Percentiles rank a stretch among this genome's conserved stretches.
These are phyloP conservation scores for Phyllosticta citriasiana DNA, from an alignment of 2,329 filamentous ascomycete species.

Conservation along the genomic window DNA sequence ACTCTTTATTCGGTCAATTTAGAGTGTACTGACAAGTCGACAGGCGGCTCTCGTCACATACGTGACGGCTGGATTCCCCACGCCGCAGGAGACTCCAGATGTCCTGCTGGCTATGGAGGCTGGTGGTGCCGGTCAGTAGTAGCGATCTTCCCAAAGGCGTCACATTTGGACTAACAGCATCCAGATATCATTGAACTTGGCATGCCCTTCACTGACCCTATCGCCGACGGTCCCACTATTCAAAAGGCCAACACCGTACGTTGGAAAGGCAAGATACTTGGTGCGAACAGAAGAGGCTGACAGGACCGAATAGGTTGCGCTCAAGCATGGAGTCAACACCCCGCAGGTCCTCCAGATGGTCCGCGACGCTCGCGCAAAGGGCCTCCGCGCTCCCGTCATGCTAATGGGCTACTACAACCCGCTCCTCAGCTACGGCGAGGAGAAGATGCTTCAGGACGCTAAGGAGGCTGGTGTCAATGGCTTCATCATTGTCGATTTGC, in stretches of 20 bases:
- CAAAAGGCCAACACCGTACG: constrained; percentile 82
- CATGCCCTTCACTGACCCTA: constrained; percentile 94
- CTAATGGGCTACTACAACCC: constrained; percentile 99
- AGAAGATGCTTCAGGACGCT: constrained; percentile 75
- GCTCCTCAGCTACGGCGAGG: constrained; percentile 86
- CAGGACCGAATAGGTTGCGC: constrained; percentile 45
- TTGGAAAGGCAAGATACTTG: constrained; percentile 12
- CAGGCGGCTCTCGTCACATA: constrained; percentile 86
- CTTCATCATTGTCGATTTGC: constrained; percentile 93
- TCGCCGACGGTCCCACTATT: constrained; percentile 94
- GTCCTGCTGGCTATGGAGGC: constrained; percentile 84
- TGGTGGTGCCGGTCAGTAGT: constrained; percentile 67
- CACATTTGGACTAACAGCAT: constrained; percentile 5
- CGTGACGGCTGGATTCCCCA: constrained; percentile 89
- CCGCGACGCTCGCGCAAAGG: constrained; percentile 63
- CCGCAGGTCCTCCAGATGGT: constrained; percentile 73
- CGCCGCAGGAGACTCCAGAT: constrained; percentile 68
- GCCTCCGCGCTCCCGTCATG: constrained; percentile 72
- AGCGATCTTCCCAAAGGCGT: neutral
- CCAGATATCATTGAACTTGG: constrained; percentile 90
- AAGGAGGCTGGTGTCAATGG: constrained; percentile 80
- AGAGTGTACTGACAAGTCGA: constrained; percentile 8
- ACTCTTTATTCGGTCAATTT: constrained; percentile 5
- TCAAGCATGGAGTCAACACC: constrained; percentile 82
- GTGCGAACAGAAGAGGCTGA: neutral